These are phyloP conservation scores for Apiotrichum akiyoshidainum DNA, from an alignment of 1,284 basidiomycete genomes.

Conservation along the genomic window DNA sequence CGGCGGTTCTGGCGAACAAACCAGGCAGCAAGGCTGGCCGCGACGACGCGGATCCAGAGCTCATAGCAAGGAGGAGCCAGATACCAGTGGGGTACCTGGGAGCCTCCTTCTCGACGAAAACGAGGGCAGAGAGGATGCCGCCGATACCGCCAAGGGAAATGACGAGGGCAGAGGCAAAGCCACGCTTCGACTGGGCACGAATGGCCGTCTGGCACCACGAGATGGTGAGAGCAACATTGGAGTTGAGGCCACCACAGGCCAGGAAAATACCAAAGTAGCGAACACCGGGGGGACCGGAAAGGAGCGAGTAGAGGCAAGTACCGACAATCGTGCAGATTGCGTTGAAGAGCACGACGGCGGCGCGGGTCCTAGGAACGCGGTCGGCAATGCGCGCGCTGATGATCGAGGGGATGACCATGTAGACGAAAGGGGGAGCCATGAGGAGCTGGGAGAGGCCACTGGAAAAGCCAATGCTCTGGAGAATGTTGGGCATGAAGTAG, in stretches of 20 bases:
- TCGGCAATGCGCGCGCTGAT: conserved; percentile 45
- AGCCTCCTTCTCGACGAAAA: conserved; percentile 17
- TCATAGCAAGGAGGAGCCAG: conserved; percentile 7
- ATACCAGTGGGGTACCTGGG: conserved; percentile 17
- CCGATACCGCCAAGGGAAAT: conserved; percentile 51
- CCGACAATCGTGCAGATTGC: conserved; percentile 9
- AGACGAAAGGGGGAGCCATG: conserved; percentile 50
- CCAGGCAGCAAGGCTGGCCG: conserved; percentile 6
- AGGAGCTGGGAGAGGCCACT: conserved; percentile 37
- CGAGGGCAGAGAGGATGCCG: conserved; percentile 39
- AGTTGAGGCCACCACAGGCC: conserved; percentile 42
- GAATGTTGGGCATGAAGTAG: conserved; percentile 52
- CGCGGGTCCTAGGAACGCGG: conserved; percentile 20
- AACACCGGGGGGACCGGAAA: conserved; percentile 21
- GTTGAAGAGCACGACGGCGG: conserved; percentile 4
- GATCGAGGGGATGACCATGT: conserved; percentile 45
- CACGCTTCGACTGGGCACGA: conserved; percentile 48
- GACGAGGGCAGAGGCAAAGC: conserved; percentile 46
- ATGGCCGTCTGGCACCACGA: conserved; percentile 50
- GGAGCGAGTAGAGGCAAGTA: conserved; percentile 14
- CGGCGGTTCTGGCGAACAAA: conserved; percentile 9
- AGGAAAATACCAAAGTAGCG: conserved; percentile 51
- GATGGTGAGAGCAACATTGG: conserved; percentile 38
- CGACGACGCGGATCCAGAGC: conserved; percentile 1
- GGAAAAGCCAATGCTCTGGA: conserved; percentile 46